phyloP scores from a whole-genome alignment of 805 yeast genomes.

The Suhomyces faveliae region DNA sequence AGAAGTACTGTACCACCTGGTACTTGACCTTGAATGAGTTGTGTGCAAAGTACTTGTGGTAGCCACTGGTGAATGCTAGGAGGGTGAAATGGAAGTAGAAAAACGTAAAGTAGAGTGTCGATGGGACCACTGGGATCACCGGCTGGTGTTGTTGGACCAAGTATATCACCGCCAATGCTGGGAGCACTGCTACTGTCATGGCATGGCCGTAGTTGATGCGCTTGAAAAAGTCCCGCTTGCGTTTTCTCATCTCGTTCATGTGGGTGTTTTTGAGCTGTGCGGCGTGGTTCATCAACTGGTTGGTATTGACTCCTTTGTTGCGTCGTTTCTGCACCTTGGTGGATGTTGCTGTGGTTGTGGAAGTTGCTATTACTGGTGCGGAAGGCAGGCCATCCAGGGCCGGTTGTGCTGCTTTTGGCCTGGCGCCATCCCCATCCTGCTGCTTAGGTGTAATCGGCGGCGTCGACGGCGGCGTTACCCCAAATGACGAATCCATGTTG shows the following conservation, averaged over 20 bases:
- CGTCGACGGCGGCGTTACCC: not conserved
- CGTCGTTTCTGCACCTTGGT: conserved; percentile 25
- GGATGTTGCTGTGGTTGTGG: not conserved
- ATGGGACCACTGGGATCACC: conserved; percentile 25
- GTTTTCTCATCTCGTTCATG: conserved; percentile 33
- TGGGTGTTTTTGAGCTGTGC: conserved; percentile 27
- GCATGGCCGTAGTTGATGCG: conserved; percentile 38
- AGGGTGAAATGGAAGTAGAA: conserved; percentile 36
- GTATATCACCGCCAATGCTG: conserved; percentile 28
- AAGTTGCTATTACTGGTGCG: not conserved
- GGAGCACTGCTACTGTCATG: conserved; percentile 34
- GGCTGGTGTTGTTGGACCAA: conserved; percentile 18
- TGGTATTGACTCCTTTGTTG: conserved; percentile 7
- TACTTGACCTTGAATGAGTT: conserved; percentile 31
- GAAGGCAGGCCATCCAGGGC: no score
- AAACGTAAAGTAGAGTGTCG: conserved; percentile 31
- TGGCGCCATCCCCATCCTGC: no score
- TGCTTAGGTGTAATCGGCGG: not conserved
- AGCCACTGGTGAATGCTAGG: conserved; percentile 42
- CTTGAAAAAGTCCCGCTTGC: conserved; percentile 34
- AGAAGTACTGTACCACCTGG: conserved; percentile 42
- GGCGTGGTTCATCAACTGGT: conserved; percentile 18
- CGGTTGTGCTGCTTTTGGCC: no score
- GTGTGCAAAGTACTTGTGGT: conserved; percentile 44
- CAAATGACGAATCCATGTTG: not conserved